Base-by-base conservation (phyloP, 805 yeast genomes). In the Clavispora fructus region DNA sequence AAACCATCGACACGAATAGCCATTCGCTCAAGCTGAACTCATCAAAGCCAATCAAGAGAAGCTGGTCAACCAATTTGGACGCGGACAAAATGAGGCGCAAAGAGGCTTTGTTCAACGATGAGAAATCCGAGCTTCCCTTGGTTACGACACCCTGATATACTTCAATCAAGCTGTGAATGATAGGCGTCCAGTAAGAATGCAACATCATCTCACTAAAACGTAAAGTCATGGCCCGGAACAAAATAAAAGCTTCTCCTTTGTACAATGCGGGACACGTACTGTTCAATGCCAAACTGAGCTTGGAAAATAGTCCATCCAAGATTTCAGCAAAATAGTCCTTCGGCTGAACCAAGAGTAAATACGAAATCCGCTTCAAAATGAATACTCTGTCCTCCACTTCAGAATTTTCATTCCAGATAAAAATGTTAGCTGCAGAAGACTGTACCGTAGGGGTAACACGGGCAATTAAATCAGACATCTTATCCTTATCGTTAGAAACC, bases 21-120 rank as follows among this genome's bases (percentile, higher is more conserved):
- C 98, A 92, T 57, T 89, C 94, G 50, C 79, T 60, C 63, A 79
- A 59, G 64, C 82, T 83, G 71, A 92, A 75, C 47, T 89, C 96
- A 59, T 91, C 97, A 37, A 75, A 74, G 32, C 82, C 79, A 46
- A 90, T 54, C 1, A 85, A 71, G 17, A 92, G 61, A 19, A 90
- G 62, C 28, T 86, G 74, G 59, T 92, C 99, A 40, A 94, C 68
- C 13, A 94, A 67, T 62, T 91, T 92, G 57, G 89, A 83, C 0
- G 85, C 86, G 46, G 78, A 77, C 30, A 84, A 66, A 2, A 80
- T 54, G 12, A 78, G 58, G 23, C 57, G 60, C 30, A 74, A 56
- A 27, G 78, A 75, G 4, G 74, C 61, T 4, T 59, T 56, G 2
- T 63, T 58, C 13, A 69, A 50, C 4, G 67, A 63, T 4, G 49